These are phyloP conservation scores for Talaromyces marneffei DNA, from an alignment of 2,329 filamentous ascomycete genomes.

Conservation along the genomic window DNA sequence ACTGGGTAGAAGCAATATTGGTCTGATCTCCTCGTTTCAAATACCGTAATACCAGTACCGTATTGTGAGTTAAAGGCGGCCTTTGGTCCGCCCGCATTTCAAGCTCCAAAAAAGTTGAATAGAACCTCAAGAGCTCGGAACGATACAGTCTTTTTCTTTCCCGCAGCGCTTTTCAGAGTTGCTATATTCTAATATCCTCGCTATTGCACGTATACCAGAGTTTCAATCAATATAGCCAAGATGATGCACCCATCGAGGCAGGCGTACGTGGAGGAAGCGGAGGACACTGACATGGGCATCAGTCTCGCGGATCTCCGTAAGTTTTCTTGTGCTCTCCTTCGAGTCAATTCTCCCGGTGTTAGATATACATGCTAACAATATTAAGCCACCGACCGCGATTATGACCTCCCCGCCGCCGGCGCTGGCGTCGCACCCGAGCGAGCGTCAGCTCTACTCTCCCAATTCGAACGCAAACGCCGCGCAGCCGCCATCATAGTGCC, in stretches of 20 bases:
- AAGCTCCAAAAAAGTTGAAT: constrained; percentile 3
- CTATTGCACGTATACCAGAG: background rate
- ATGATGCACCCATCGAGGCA: constrained; percentile 81
- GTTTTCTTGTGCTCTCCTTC: constrained; percentile 26
- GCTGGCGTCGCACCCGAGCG: constrained; percentile 70
- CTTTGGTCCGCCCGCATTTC: background rate
- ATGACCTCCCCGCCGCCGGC: constrained; percentile 63
- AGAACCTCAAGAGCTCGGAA: background rate
- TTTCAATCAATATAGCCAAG: constrained; percentile 19
- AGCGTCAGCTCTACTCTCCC: constrained; percentile 75
- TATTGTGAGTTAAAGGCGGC: background rate
- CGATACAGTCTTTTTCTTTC: background rate
- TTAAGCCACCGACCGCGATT: constrained; percentile 69
- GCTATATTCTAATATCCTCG: background rate
- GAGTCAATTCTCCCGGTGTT: background rate
- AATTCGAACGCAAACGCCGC: constrained; percentile 86
- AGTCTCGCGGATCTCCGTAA: constrained; percentile 59
- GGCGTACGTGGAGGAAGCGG: constrained; percentile 83
- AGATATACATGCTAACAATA: constrained; percentile 2
- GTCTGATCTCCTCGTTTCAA: background rate
- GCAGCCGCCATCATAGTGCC: constrained; percentile 86
- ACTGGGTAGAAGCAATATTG: background rate
- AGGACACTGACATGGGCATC: constrained; percentile 54
- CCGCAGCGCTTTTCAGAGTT: background rate
- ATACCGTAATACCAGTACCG: constrained; percentile 7